A percentile compares a stretch with the other conserved stretches of the same genome.
phyloP scores from a whole-genome alignment of 495 filamentous ascomycete species.

The Penicillium alfredii region DNA sequence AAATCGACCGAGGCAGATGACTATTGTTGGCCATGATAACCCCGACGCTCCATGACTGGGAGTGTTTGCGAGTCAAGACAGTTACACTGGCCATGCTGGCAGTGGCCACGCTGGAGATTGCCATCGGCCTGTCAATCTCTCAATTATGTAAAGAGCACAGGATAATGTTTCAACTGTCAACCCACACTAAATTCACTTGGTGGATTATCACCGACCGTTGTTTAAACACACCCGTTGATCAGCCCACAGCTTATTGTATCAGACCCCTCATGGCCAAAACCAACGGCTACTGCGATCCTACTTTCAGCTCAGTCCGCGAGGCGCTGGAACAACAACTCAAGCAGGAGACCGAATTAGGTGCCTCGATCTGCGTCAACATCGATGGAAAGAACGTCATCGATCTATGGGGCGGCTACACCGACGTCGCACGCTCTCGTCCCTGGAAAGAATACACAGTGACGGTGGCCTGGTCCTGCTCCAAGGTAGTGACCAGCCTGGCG shows the following conservation, averaged over 20 bases:
- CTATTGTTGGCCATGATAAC: too few relatives aligned
- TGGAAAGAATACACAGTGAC: slow-evolving; percentile 39
- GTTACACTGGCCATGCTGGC: too few relatives aligned
- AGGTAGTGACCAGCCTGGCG: slow-evolving; percentile 34
- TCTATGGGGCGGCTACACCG: slow-evolving; percentile 28
- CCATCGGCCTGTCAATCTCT: too few relatives aligned
- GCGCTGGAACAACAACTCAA: slow-evolving; percentile 23
- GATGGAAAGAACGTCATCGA: slow-evolving; percentile 26
- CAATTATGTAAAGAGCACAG: too few relatives aligned
- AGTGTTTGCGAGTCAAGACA: too few relatives aligned
- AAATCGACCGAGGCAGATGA: too few relatives aligned
- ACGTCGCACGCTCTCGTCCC: slow-evolving; percentile 17
- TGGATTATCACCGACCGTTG: too few relatives aligned
- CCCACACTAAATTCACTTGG: too few relatives aligned
- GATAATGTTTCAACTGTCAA: too few relatives aligned
- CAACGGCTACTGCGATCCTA: slow-evolving; percentile 31
- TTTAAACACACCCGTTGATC: too few relatives aligned
- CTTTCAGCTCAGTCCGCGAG: slow-evolving; percentile 29
- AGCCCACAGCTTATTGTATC: not conserved
- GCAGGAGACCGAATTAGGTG: slow-evolving; percentile 36
- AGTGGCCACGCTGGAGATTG: too few relatives aligned
- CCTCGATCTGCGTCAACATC: slow-evolving; percentile 32
- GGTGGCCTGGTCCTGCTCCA: slow-evolving; percentile 37
- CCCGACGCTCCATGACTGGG: too few relatives aligned
- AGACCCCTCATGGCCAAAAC: slow-evolving; percentile 23